These are phyloP conservation scores for Jatropha curcas DNA, from an alignment of 345 rosid species.

Conservation along the genomic window DNA sequence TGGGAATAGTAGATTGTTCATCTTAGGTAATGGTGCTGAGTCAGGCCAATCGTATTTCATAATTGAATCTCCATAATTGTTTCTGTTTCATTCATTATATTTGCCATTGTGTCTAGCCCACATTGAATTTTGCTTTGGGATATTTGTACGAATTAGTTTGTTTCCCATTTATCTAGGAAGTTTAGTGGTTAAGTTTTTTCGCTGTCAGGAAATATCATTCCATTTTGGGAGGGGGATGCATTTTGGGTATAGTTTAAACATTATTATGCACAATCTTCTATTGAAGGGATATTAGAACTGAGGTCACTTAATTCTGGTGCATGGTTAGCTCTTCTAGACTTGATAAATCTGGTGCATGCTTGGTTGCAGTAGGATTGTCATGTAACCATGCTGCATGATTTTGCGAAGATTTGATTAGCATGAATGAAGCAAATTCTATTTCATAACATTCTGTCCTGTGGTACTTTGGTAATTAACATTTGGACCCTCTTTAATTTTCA, in stretches of 20 bases:
- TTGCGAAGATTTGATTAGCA: neutral
- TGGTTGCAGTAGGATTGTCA: neutral
- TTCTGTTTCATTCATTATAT: neutral
- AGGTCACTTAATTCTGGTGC: neutral
- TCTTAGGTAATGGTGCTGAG: neutral
- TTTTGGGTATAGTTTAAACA: neutral
- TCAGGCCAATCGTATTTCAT: too few relatives aligned
- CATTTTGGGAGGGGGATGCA: neutral
- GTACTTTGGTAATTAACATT: conserved; percentile 5
- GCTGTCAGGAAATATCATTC: neutral
- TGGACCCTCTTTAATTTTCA: conserved; percentile 20
- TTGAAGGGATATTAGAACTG: neutral
- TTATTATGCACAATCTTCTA: neutral
- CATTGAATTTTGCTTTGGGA: neutral
- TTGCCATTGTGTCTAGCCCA: neutral
- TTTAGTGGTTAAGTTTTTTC: neutral
- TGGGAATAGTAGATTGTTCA: neutral
- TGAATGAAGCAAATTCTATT: neutral
- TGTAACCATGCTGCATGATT: neutral
- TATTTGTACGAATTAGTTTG: neutral
- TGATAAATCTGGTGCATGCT: neutral
- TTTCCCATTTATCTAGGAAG: neutral
- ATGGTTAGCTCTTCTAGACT: neutral
- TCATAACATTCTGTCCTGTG: neutral
- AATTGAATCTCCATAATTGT: neutral